These are phyloP conservation scores for Syzygium aromaticum DNA, from an alignment of 345 rosid species.

Conservation along the genomic window DNA sequence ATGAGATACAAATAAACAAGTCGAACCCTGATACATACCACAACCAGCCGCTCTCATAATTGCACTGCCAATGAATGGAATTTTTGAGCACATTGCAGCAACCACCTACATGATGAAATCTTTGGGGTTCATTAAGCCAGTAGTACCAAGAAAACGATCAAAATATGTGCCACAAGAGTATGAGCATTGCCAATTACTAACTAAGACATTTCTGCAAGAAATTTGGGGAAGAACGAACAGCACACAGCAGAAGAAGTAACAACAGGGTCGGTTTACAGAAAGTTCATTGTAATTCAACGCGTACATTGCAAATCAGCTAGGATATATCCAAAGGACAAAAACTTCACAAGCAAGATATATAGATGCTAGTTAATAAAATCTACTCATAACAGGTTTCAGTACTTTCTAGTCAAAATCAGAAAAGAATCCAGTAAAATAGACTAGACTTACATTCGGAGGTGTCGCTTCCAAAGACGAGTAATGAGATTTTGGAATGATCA, in stretches of 20 bases:
- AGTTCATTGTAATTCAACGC: not conserved
- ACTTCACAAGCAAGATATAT: not conserved
- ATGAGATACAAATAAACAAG: not conserved
- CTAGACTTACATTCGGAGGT: slow-evolving; percentile 84
- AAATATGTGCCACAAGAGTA: not conserved
- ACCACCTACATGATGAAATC: slow-evolving; percentile 47
- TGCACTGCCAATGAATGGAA: slow-evolving; percentile 76
- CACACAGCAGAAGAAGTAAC: not conserved
- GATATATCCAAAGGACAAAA: not conserved
- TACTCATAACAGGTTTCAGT: not conserved
- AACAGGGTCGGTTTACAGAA: not conserved
- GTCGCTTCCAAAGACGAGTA: slow-evolving; percentile 70
- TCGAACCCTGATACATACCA: slow-evolving; percentile 28
- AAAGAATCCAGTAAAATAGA: not conserved
- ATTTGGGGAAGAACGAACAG: not conserved
- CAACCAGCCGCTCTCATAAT: slow-evolving; percentile 69
- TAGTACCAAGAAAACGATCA: not conserved
- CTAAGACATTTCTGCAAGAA: not conserved
- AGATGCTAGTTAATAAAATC: not conserved
- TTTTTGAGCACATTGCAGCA: slow-evolving; percentile 93
- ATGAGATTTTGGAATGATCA: slow-evolving; percentile 83
- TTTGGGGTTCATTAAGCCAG: not conserved
- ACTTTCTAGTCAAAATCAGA: not conserved
- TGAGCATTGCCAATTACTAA: not conserved
- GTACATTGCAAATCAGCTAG: not conserved